A percentile compares a stretch with the other conserved stretches of the same genome.
Evolutionary conservation across 1,284 basidiomycete genomes (phyloP).

Genomic region (Neotropicomus parvogracilis): DNA sequence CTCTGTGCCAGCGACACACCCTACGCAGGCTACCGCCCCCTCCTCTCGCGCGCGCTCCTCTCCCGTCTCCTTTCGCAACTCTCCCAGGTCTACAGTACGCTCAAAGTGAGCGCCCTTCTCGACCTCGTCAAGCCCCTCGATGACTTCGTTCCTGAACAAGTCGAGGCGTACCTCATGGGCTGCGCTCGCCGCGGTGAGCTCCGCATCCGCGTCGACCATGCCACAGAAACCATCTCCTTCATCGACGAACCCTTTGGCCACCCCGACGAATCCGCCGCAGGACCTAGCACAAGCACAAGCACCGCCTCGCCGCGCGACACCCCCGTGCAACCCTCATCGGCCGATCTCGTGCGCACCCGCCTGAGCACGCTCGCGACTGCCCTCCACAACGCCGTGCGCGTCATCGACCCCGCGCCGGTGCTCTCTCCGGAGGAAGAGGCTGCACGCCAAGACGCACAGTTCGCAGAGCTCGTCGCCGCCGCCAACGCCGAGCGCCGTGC

Average conservation of each 20-base stretch:
- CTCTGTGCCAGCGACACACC: slow-evolving; percentile 45
- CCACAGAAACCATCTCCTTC: slow-evolving; percentile 83
- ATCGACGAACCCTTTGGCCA: slow-evolving; percentile 69
- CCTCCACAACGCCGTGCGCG: slow-evolving; percentile 66
- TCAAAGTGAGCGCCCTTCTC: slow-evolving; percentile 77
- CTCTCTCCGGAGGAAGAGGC: slow-evolving; percentile 49
- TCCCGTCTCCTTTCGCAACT: slow-evolving; percentile 93
- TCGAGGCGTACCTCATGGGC: slow-evolving; percentile 92
- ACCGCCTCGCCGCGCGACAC: slow-evolving; percentile 16
- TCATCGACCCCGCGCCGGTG: slow-evolving; percentile 43
- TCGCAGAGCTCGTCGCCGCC: slow-evolving; percentile 53
- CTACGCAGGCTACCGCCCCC: slow-evolving; percentile 82
- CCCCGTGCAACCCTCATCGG: slow-evolving; percentile 61
- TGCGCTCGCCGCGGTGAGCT: slow-evolving; percentile 89
- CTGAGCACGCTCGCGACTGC: slow-evolving; percentile 72
- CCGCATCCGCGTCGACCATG: slow-evolving; percentile 87
- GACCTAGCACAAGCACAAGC: slow-evolving; percentile 7
- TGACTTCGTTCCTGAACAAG: slow-evolving; percentile 69
- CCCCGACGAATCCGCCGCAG: slow-evolving; percentile 39
- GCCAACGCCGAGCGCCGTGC: slow-evolving; percentile 75
- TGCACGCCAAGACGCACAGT: slow-evolving; percentile 51
- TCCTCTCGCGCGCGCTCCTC: slow-evolving; percentile 89
- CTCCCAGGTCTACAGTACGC: slow-evolving; percentile 89
- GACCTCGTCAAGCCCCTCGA: slow-evolving; percentile 74
- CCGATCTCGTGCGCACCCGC: slow-evolving; percentile 71